These are phyloP conservation scores for Rosa lucieae DNA, from an alignment of 306 rosid genomes.

Conservation along the genomic window DNA sequence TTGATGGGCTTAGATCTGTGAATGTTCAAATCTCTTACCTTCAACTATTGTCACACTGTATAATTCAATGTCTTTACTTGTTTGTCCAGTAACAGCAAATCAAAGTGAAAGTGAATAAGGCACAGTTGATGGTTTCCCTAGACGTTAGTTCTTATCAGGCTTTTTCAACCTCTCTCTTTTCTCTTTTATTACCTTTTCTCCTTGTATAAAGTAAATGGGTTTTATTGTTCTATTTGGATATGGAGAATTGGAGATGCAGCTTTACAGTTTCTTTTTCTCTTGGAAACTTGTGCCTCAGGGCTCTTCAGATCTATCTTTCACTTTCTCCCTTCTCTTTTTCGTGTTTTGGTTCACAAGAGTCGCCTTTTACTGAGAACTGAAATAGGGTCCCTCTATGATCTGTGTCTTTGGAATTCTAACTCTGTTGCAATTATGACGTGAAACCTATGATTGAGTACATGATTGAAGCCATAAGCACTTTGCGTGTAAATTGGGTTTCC, in stretches of 20 bases:
- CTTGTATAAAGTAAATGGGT: conserved; percentile 37
- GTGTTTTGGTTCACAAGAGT: not conserved
- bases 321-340: conserved; percentile 4
- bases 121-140: conserved; percentile 38
- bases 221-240: conserved; percentile 29
- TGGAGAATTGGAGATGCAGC: conserved; percentile 30
- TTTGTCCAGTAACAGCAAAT: not conserved
- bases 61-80: not conserved
- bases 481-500: not conserved
- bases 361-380: not conserved
- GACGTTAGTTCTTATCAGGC: conserved; percentile 39
- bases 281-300: conserved; percentile 49
- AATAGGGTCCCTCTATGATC: not conserved
- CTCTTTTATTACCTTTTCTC: conserved; percentile 21
- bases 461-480: not conserved
- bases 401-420: not conserved
- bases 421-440: not conserved
- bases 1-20: conserved; percentile 39
- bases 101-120: conserved; percentile 37
- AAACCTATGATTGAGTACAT: not conserved
- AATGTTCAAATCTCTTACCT: conserved; percentile 24
- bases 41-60: not conserved
- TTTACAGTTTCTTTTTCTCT: conserved; percentile 27
- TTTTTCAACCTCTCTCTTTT: conserved; percentile 41
- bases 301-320: conserved; percentile 20